phyloP scores from a whole-genome alignment of 1,284 basidiomycete species.

The Paramarasmius palmivorus region DNA sequence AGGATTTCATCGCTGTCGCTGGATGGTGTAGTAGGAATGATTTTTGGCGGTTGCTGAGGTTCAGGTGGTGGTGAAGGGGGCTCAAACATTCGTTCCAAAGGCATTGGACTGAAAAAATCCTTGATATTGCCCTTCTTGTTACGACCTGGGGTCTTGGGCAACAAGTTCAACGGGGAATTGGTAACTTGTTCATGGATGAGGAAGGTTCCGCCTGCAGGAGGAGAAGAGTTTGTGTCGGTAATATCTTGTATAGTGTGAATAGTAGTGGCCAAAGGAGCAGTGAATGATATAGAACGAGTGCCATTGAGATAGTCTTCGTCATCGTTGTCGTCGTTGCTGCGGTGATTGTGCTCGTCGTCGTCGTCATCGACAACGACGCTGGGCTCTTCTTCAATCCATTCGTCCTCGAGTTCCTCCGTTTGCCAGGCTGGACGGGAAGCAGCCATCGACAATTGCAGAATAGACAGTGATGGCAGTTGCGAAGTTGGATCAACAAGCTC shows the following conservation, averaged over 20 bases:
- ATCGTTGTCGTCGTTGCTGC: conserved; percentile 39
- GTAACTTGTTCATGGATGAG: conserved; percentile 74
- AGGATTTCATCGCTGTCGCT: conserved; percentile 34
- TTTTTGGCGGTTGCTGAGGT: conserved; percentile 17
- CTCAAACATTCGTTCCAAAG: conserved; percentile 88
- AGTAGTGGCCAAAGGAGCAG: conserved; percentile 55
- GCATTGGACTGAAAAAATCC: conserved; percentile 83
- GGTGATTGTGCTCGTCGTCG: conserved; percentile 37
- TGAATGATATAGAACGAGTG: conserved; percentile 61
- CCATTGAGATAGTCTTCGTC: conserved; percentile 21
- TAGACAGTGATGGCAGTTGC: not conserved
- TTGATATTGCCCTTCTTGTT: conserved; percentile 66
- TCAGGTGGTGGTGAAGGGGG: conserved; percentile 74
- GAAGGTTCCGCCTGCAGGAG: conserved; percentile 65
- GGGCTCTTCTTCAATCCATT: conserved; percentile 67
- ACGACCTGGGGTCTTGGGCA: conserved; percentile 64
- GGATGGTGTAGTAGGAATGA: conserved; percentile 11
- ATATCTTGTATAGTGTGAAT: conserved; percentile 43
- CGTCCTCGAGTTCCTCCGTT: conserved; percentile 76
- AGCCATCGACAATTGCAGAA: not conserved
- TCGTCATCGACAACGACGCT: conserved; percentile 28
- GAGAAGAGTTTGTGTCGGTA: conserved; percentile 16
- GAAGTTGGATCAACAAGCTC: conserved; percentile 3
- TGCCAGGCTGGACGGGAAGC: conserved; percentile 64
- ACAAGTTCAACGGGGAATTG: conserved; percentile 39